Conservation (phyloP, 345 rosid genomes). For the Syzygium aromaticum region DNA sequence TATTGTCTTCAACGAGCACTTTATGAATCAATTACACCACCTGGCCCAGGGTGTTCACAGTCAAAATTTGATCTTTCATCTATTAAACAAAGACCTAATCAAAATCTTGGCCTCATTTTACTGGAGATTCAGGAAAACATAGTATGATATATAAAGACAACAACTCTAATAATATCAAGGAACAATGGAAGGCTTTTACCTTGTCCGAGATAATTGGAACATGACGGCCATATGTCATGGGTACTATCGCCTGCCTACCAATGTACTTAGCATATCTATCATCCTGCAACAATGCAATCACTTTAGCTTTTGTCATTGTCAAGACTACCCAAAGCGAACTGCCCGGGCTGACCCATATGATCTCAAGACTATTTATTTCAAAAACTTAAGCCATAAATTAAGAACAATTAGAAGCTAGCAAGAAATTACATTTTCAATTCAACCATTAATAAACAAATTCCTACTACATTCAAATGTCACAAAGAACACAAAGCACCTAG, state of each 20-base stretch:
- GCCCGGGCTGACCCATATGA: neutral
- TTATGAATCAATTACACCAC: neutral
- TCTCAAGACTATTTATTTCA: neutral
- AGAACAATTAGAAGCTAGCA: neutral
- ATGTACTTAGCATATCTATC: slow-evolving; percentile 77
- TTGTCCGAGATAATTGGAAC: slow-evolving; percentile 83
- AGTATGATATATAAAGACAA: neutral
- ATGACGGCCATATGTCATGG: slow-evolving; percentile 97
- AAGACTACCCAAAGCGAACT: neutral
- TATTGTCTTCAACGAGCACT: neutral
- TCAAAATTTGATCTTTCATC: neutral
- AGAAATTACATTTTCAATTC: neutral
- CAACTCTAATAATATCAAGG: neutral
- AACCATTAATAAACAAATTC: neutral
- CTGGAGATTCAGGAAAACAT: neutral
- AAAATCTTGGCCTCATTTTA: neutral
- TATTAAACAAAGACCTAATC: neutral
- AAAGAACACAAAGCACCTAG: neutral
- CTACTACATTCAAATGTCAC: neutral
- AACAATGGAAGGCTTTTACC: slow-evolving; percentile 28
- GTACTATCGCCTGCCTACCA: slow-evolving; percentile 88
- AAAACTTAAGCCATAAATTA: neutral
- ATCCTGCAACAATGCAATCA: slow-evolving; percentile 43
- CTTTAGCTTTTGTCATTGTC: neutral
- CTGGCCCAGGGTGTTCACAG: neutral